Evolutionary conservation across 2,329 filamentous ascomycete genomes (phyloP), one percentile per base, ranked within the genome.

Genomic region (Xylariaceae sp.): DNA sequence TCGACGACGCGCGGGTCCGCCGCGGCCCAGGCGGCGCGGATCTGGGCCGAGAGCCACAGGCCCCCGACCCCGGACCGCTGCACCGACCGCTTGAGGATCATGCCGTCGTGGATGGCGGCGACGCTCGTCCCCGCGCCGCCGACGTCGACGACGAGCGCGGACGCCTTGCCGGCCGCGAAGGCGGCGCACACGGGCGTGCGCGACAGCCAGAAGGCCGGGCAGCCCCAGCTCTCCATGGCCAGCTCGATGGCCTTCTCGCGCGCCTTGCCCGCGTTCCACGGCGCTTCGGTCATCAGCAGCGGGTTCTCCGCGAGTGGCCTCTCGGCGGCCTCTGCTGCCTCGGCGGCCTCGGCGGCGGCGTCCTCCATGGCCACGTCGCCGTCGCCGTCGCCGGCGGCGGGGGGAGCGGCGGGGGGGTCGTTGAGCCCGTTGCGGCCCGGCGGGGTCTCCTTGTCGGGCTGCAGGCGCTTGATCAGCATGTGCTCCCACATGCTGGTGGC

Each of bases 141-240:
- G 8, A 45, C 39, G 16, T 55, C 53, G 30, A 50, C 73, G 27
- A 98, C 88, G 27, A 98, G 75, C 5, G 89, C 90, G 4, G 87
- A 93, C 0, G 90, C 82, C 63, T 95, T 96, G 44, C 92, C 92
- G 12, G 87, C 83, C 13, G 88, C 88, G 56, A 95, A 96, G 14
- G 89, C 84, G 35, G 90, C 80, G 56, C 95, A 74, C 27, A 95
- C 89, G 17, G 90, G 88, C 33, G 80, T 93, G 53, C 86, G 80
- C 43, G 86, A 86, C 40, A 96, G 69, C 73, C 90, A 98, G 61
- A 95, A 96, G 5, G 92, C 92, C 13, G 92, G 92, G 36, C 83
- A 83, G 18, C 87, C 89, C 88, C 92, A 98, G 54, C 79, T 85
- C 69, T 98, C 92, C 81, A 98, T 95, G 39, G 87, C 88, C 43